A percentile compares a stretch with the other conserved stretches of the same genome.
These are phyloP conservation scores for Bombardia bombarda DNA, from an alignment of 495 filamentous ascomycete genomes.

Conservation along the genomic window DNA sequence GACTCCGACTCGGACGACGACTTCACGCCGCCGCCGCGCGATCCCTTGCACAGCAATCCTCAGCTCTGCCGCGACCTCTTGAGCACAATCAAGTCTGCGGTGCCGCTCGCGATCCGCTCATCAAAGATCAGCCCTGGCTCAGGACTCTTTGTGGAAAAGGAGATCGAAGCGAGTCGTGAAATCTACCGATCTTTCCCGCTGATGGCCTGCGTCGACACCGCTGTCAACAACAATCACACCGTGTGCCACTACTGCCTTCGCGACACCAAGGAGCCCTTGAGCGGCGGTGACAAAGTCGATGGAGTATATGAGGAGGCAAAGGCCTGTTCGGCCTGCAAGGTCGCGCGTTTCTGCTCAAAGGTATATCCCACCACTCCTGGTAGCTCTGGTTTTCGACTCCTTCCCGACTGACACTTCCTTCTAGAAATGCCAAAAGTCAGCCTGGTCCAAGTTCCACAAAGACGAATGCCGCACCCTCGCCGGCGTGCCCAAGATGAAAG, in stretches of 20 bases:
- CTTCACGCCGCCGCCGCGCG: too few species aligned
- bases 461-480: slow-evolving; percentile 18
- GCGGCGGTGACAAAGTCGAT: not conserved
- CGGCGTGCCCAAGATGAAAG: slow-evolving; percentile 5
- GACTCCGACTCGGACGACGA: too few species aligned
- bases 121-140: too few species aligned
- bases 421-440: slow-evolving; percentile 17
- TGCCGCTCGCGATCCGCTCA: too few species aligned
- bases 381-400: too few species aligned
- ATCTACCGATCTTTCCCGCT: slow-evolving; percentile 15
- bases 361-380: too few species aligned
- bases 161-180: slow-evolving; percentile 9
- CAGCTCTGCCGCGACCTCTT: too few species aligned
- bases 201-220: slow-evolving; percentile 4
- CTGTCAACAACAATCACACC: not conserved
- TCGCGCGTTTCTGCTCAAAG: slow-evolving; percentile 59
- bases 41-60: too few species aligned
- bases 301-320: not conserved
- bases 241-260: slow-evolving; percentile 16
- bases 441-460: slow-evolving; percentile 15
- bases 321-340: slow-evolving; percentile 52
- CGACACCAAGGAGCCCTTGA: not conserved
- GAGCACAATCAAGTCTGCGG: too few species aligned
- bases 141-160: slow-evolving; percentile 10
- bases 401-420: too few species aligned